Conservation (phyloP, 495 filamentous ascomycete species). For the Penicillium maclennaniae region DNA sequence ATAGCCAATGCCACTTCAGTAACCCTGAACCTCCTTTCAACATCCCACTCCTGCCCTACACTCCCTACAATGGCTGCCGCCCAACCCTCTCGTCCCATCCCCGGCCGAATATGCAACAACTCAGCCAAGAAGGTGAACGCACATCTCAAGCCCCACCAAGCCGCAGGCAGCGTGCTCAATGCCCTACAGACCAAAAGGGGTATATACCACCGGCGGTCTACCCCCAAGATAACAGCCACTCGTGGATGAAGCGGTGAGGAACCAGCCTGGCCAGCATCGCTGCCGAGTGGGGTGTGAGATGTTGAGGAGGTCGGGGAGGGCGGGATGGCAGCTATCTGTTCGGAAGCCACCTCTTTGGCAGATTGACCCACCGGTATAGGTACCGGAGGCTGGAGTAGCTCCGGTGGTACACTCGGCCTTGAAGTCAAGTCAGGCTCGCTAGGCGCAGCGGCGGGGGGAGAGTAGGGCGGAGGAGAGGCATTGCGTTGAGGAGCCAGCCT, state of each 20-base stretch:
- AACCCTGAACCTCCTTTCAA: conserved; percentile 57
- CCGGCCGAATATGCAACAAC: conserved; percentile 45
- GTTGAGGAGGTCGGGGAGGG: conserved; percentile 35
- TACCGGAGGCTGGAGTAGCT: conserved; percentile 14
- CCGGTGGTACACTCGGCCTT: conserved; percentile 6
- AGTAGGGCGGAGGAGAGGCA: conserved; percentile 41
- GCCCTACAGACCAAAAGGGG: conserved; percentile 60
- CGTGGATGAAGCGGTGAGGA: conserved; percentile 54
- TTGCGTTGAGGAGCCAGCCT: conserved; percentile 47
- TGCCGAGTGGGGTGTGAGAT: conserved; percentile 33
- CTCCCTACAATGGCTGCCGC: conserved; percentile 44
- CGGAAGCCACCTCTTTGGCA: conserved; percentile 33
- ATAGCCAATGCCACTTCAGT: conserved; percentile 77
- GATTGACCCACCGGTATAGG: conserved; percentile 8
- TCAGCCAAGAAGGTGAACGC: conserved; percentile 57
- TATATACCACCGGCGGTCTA: conserved; percentile 58
- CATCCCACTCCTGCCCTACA: conserved; percentile 48
- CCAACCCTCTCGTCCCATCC: conserved; percentile 45
- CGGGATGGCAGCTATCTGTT: conserved; percentile 25
- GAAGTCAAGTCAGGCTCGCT: conserved; percentile 28
- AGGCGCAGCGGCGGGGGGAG: conserved; percentile 25
- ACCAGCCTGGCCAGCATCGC: conserved; percentile 29
- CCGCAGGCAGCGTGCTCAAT: conserved; percentile 55
- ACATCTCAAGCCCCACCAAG: conserved; percentile 61
- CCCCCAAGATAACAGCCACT: conserved; percentile 61